Percentiles rank a stretch among this genome's conserved stretches.
phyloP scores from a whole-genome alignment of 176 grass and related monocot species.

The Cymbopogon citratus region DNA sequence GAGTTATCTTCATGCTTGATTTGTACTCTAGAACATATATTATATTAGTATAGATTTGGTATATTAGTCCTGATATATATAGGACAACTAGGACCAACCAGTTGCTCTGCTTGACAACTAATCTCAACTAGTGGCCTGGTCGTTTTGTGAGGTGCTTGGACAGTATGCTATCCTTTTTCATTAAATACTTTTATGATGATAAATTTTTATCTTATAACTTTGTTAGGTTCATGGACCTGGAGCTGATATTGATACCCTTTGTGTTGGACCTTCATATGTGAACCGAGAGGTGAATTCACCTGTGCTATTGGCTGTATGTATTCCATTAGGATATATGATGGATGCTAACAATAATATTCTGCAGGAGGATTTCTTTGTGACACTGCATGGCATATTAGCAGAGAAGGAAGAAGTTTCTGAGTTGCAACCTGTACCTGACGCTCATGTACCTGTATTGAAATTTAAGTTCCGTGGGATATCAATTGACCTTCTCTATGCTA shows the following conservation, averaged over 20 bases:
- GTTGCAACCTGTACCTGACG: slow-evolving; percentile 87
- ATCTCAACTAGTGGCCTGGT: not conserved
- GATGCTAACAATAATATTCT: slow-evolving; percentile 25
- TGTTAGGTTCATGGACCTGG: slow-evolving; percentile 90
- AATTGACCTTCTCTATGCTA: slow-evolving; percentile 96
- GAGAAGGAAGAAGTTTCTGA: slow-evolving; percentile 80
- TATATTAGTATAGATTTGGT: too few species aligned
- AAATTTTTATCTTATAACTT: slow-evolving; percentile 5
- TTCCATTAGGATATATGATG: not conserved
- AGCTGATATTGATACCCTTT: slow-evolving; percentile 93
- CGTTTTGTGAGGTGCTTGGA: not conserved
- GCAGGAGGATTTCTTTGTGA: slow-evolving; percentile 95
- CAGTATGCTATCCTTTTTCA: not conserved
- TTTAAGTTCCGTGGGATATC: slow-evolving; percentile 88
- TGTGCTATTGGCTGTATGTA: slow-evolving; percentile 24
- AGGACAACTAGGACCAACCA: not conserved
- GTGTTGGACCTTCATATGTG: slow-evolving; percentile 95
- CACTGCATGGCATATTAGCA: slow-evolving; percentile 57
- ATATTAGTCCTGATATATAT: not conserved
- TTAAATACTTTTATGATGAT: not conserved
- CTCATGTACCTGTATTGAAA: slow-evolving; percentile 93
- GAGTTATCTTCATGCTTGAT: not conserved
- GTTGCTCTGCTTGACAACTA: too few species aligned
- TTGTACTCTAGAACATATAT: not conserved
- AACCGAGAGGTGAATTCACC: slow-evolving; percentile 68